These are phyloP conservation scores for Marchantia paleacea DNA, from an alignment of 225 moss, liverwort and hornwort genomes.

Conservation along the genomic window DNA sequence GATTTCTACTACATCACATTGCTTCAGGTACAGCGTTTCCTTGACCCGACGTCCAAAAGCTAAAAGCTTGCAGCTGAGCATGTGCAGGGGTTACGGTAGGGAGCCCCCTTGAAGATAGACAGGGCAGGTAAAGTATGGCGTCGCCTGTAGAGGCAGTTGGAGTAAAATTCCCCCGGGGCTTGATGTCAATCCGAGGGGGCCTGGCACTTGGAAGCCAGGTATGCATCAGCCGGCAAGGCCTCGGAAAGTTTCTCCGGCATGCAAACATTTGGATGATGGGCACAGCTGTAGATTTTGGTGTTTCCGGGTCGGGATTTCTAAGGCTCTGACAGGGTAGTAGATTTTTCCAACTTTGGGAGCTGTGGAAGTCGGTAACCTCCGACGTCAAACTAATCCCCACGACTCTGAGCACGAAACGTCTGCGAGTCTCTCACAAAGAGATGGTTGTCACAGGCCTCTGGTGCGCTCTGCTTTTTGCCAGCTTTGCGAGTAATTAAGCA, in stretches of 20 bases:
- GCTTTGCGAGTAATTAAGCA: neutral
- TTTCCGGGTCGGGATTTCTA: neutral
- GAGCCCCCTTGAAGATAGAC: neutral
- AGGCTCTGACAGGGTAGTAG: neutral
- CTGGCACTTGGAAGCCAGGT: neutral
- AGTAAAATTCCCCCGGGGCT: neutral
- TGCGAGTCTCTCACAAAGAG: no score
- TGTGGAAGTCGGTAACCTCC: no score
- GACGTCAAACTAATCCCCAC: no score
- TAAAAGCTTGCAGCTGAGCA: neutral
- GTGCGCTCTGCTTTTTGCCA: neutral
- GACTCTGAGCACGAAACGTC: no score
- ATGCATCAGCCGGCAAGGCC: neutral
- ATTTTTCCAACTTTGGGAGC: neutral
- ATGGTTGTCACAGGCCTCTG: no score
- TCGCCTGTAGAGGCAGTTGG: neutral
- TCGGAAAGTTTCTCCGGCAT: neutral
- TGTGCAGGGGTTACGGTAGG: neutral
- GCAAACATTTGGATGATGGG: neutral
- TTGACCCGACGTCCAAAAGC: no score
- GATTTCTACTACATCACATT: conserved; percentile 85
- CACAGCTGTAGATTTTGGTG: neutral
- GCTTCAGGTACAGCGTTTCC: conserved; percentile 49
- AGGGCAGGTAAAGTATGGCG: neutral
- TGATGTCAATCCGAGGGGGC: neutral